phyloP scores from a whole-genome alignment of 202 grass and related monocot species.

The Sporobolus alterniflorus region DNA sequence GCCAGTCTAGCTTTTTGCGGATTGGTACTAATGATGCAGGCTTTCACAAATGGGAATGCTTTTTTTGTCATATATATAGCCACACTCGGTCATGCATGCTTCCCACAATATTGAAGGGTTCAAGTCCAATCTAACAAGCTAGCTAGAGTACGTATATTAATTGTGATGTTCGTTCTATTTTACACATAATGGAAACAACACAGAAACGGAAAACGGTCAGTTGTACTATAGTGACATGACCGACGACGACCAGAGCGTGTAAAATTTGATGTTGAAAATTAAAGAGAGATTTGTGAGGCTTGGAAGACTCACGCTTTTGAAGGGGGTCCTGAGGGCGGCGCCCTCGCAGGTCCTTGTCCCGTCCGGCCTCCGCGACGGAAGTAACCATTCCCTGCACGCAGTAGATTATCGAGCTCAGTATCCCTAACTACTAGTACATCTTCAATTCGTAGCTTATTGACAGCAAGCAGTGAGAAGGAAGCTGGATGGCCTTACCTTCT shows the following conservation, averaged over 20 bases:
- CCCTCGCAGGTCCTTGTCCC: constrained; percentile 67
- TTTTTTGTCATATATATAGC: too few species aligned
- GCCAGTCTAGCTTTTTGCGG: too few species aligned
- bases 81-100: too few species aligned
- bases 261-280: not conserved
- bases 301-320: constrained; percentile 53
- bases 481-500: not conserved
- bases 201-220: not conserved
- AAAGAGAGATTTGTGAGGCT: not conserved
- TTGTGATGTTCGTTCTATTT: too few species aligned
- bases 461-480: not conserved
- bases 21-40: too few species aligned
- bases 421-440: not conserved
- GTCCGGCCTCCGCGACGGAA: constrained; percentile 59
- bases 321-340: constrained; percentile 67
- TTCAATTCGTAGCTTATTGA: not conserved
- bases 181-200: too few species aligned
- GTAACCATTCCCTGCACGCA: constrained; percentile 56
- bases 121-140: too few species aligned
- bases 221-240: not conserved
- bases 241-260: not conserved
- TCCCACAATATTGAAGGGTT: too few species aligned
- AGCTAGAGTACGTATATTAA: too few species aligned
- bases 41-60: too few species aligned
- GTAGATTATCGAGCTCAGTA: not conserved